Base-by-base conservation (phyloP, 2,329 filamentous ascomycete genomes). In the Didymella segeticola region DNA sequence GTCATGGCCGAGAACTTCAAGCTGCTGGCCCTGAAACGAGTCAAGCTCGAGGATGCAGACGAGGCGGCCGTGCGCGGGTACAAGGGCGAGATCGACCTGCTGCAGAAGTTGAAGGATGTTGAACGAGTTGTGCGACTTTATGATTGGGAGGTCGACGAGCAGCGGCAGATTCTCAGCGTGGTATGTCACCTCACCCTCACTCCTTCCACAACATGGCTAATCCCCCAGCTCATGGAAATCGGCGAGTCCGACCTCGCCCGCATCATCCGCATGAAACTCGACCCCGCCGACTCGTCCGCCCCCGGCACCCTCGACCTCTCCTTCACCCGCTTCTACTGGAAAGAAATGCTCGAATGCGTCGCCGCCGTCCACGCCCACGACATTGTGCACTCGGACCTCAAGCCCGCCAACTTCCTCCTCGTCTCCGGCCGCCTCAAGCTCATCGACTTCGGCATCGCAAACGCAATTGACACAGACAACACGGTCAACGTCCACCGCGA, bases 401-500 rank as follows among this genome's bases (percentile, higher is more conserved):
- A 99, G 75, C 95, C 95, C 0, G 93, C 93, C 66, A 99, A 99
- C 73, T 99, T 99, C 73, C 89, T 99, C 20, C 83, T 98, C 17
- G 92, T 96, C 15, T 87, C 92, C 70, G 95, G 95, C 20, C 86
- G 89, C 22, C 81, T 99, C 30, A 99, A 99, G 75, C 84, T 99
- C 51, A 99, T 99, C 69, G 95, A 99, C 77, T 99, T 99, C 73
- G 95, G 95, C 65, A 99, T 99, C 69, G 95, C 95, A 53, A 96
- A 97, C 69, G 93, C 95, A 43, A 99, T 99, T 66, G 90, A 96
- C 76, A 90, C 88, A 1, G 95, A 98, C 71, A 87, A 97, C 76
- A 99, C 95, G 0, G 89, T 97, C 75, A 99, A 99, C 64, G 93
- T 99, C 10, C 95, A 99, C 76, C 90, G 95, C 53, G 95, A 99